Conservation (phyloP, 1,284 basidiomycete species). For the Xanthoconium separans region DNA sequence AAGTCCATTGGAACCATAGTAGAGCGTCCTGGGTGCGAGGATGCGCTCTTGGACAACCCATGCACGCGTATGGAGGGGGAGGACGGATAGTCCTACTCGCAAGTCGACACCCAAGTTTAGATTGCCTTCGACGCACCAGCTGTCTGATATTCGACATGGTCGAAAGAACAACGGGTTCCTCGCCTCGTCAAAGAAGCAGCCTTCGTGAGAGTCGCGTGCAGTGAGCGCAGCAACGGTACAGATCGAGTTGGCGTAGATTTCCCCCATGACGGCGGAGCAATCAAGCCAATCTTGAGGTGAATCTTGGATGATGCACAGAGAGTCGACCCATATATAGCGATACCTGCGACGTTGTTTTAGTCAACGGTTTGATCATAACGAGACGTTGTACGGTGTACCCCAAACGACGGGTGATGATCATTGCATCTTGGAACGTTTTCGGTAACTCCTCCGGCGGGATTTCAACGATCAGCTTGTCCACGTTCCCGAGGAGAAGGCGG, state of each 20-base stretch:
- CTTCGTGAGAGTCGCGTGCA: background rate
- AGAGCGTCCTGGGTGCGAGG: background rate
- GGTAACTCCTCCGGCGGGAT: background rate
- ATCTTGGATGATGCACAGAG: background rate
- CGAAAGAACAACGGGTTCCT: background rate
- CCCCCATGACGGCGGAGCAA: background rate
- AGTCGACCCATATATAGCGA: background rate
- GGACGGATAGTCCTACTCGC: background rate
- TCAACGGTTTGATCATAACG: background rate
- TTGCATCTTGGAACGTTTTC: background rate
- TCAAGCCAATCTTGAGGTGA: background rate
- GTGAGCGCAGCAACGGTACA: background rate
- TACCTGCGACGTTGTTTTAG: background rate
- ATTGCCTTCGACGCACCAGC: background rate
- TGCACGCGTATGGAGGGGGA: slow-evolving; percentile 1
- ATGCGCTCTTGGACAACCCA: slow-evolving; percentile 2
- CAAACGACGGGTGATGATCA: background rate
- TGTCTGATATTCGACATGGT: background rate
- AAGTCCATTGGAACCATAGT: background rate
- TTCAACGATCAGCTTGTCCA: background rate
- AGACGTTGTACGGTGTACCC: background rate
- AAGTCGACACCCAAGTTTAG: background rate
- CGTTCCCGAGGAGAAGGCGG: background rate
- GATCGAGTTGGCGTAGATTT: background rate
- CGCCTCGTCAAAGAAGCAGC: background rate